Conservation (phyloP, 441 rosid genomes). For the Geranium incanum region DNA sequence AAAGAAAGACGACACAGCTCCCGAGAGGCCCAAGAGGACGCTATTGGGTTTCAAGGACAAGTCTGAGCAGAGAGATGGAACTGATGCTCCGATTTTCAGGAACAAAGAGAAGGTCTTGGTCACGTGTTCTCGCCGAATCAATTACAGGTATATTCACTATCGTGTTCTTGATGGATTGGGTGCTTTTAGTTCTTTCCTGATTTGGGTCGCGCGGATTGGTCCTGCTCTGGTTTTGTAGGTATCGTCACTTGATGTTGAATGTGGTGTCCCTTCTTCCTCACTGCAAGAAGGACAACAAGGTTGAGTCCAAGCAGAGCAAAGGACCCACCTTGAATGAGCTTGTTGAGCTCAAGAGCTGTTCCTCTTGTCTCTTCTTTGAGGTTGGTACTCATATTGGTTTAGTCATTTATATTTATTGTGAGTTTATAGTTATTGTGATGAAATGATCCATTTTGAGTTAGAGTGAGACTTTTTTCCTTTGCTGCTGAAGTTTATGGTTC, state of each 20-base stretch:
- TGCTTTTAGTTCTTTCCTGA: background rate
- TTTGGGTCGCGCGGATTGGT: background rate
- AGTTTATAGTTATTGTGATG: background rate
- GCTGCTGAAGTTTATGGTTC: background rate
- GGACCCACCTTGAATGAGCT: slow-evolving; percentile 83
- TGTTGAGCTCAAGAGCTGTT: slow-evolving; percentile 78
- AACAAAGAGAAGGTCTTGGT: slow-evolving; percentile 90
- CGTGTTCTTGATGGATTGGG: background rate
- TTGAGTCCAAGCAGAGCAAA: slow-evolving; percentile 71
- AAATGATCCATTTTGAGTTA: background rate
- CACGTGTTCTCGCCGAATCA: slow-evolving; percentile 89
- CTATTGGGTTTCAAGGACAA: slow-evolving; percentile 84
- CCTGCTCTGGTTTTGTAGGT: slow-evolving; percentile 39
- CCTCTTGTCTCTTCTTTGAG: slow-evolving; percentile 89
- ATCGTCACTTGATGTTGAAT: slow-evolving; percentile 92
- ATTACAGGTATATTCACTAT: slow-evolving; percentile 48
- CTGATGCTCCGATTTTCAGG: slow-evolving; percentile 41
- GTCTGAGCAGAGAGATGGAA: slow-evolving; percentile 28
- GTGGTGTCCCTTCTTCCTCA: slow-evolving; percentile 85
- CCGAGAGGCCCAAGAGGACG: slow-evolving; percentile 68
- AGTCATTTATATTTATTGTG: background rate
- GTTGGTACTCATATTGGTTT: slow-evolving; percentile 26
- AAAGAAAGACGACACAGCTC: slow-evolving; percentile 47
- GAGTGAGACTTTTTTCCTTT: background rate
- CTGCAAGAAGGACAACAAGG: slow-evolving; percentile 90